Evolutionary conservation across 2,329 filamentous ascomycete genomes (phyloP).

Genomic region (Calonectria fujianensis): DNA sequence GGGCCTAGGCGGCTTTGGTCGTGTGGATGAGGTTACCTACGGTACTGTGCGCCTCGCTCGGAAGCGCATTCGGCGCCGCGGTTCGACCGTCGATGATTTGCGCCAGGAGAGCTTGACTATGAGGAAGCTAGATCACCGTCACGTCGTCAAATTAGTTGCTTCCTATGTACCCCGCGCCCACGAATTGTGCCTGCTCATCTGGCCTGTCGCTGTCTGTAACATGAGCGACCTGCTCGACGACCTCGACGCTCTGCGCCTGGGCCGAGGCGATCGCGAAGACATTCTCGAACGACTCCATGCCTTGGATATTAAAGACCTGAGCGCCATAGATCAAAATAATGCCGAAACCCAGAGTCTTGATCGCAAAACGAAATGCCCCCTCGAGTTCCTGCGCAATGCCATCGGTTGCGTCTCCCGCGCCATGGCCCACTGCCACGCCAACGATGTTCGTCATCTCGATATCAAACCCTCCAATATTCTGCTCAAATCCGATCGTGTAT

Average conservation of each 20-base stretch:
- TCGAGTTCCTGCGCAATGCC: slow-evolving; percentile 64
- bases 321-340: slow-evolving; percentile 58
- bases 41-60: slow-evolving; percentile 65
- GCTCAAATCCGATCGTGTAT: slow-evolving; percentile 66
- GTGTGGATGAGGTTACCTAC: slow-evolving; percentile 66
- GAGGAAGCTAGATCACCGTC: slow-evolving; percentile 68
- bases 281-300: slow-evolving; percentile 62
- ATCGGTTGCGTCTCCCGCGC: slow-evolving; percentile 68
- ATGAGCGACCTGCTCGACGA: slow-evolving; percentile 65
- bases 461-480: slow-evolving; percentile 70
- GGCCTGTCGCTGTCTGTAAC: slow-evolving; percentile 69
- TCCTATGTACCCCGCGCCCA: slow-evolving; percentile 65
- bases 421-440: slow-evolving; percentile 64
- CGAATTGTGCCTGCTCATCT: slow-evolving; percentile 67
- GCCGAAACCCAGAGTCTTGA: slow-evolving; percentile 47
- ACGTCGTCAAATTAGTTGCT: slow-evolving; percentile 68
- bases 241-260: slow-evolving; percentile 63
- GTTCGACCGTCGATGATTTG: slow-evolving; percentile 63
- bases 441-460: slow-evolving; percentile 67
- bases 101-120: slow-evolving; percentile 68
- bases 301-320: slow-evolving; percentile 62
- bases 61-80: slow-evolving; percentile 64
- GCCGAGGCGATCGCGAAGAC: slow-evolving; percentile 63
- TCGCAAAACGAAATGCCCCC: slow-evolving; percentile 57
- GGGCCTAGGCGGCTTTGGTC: slow-evolving; percentile 65